Conservation (phyloP, 345 rosid species). For the Citrus reticulata region DNA sequence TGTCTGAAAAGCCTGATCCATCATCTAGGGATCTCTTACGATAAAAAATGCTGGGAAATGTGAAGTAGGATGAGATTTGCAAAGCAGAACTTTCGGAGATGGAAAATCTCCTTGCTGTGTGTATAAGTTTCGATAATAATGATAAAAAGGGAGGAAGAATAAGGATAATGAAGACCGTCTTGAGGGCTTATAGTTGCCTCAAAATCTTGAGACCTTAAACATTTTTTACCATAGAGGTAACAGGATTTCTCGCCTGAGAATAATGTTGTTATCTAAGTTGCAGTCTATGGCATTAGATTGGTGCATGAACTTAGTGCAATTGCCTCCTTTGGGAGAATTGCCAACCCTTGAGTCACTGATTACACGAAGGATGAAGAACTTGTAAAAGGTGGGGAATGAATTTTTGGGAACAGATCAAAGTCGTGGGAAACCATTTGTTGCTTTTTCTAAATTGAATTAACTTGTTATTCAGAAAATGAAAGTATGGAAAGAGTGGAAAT, state of each 20-base stretch:
- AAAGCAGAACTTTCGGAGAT: neutral
- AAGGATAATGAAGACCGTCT: neutral
- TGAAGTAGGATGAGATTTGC: neutral
- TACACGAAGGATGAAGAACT: neutral
- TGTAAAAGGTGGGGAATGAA: neutral
- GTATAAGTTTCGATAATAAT: neutral
- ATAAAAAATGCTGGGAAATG: neutral
- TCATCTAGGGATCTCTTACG: neutral
- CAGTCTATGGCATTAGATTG: neutral
- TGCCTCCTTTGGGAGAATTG: neutral
- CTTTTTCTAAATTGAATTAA: neutral
- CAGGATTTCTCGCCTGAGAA: neutral
- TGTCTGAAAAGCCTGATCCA: neutral
- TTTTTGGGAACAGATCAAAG: neutral
- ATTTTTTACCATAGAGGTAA: neutral
- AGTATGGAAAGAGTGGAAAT: neutral
- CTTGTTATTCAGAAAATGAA: neutral
- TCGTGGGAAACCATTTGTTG: neutral
- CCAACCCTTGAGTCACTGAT: neutral
- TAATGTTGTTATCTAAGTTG: neutral
- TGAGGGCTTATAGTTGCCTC: neutral
- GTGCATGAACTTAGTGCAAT: neutral
- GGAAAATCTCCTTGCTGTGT: neutral
- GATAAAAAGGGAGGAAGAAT: neutral
- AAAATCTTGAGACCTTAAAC: neutral